A percentile compares a stretch with the other conserved stretches of the same genome.
phyloP scores from a whole-genome alignment of 768 basidiomycete genomes.

The Hypsizygus marmoreus region DNA sequence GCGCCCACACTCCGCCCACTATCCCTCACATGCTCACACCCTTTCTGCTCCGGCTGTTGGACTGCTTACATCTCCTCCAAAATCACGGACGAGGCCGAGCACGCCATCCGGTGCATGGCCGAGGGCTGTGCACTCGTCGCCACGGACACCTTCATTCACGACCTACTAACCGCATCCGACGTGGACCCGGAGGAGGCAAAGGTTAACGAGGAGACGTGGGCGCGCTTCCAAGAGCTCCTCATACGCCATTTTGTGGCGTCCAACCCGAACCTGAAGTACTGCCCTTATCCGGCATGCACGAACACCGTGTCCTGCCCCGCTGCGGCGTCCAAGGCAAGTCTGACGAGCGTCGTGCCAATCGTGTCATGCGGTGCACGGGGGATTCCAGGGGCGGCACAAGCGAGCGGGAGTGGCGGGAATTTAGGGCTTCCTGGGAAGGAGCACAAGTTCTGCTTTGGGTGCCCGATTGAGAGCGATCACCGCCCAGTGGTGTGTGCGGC shows the following conservation, averaged over 20 bases:
- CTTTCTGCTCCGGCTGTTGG: slow-evolving; percentile 88
- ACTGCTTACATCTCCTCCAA: slow-evolving; percentile 75
- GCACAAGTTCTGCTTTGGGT: slow-evolving; percentile 95
- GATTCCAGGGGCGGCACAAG: slow-evolving; percentile 34
- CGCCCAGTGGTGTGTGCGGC: slow-evolving; percentile 88
- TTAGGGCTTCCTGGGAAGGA: slow-evolving; percentile 41
- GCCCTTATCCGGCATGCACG: slow-evolving; percentile 93
- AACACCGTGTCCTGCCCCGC: slow-evolving; percentile 89
- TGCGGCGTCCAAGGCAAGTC: slow-evolving; percentile 73
- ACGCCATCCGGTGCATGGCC: slow-evolving; percentile 76
- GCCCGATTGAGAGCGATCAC: slow-evolving; percentile 85
- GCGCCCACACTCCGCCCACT: slow-evolving; percentile 57
- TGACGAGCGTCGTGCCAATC: slow-evolving; percentile 83
- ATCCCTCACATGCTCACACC: slow-evolving; percentile 79
- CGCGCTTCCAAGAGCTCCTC: slow-evolving; percentile 84
- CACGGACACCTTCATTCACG: slow-evolving; percentile 62
- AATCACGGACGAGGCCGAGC: slow-evolving; percentile 80
- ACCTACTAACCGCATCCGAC: slow-evolving; percentile 43
- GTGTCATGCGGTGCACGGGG: slow-evolving; percentile 79
- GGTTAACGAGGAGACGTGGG: slow-evolving; percentile 54
- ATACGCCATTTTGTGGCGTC: slow-evolving; percentile 89
- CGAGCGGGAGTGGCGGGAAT: slow-evolving; percentile 29
- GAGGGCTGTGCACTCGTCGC: slow-evolving; percentile 70
- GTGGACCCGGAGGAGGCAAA: slow-evolving; percentile 26
- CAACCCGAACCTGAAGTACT: slow-evolving; percentile 84